Evolutionary conservation across 2,329 filamentous ascomycete species (phyloP).

Genomic region (Fusarium sp.): DNA sequence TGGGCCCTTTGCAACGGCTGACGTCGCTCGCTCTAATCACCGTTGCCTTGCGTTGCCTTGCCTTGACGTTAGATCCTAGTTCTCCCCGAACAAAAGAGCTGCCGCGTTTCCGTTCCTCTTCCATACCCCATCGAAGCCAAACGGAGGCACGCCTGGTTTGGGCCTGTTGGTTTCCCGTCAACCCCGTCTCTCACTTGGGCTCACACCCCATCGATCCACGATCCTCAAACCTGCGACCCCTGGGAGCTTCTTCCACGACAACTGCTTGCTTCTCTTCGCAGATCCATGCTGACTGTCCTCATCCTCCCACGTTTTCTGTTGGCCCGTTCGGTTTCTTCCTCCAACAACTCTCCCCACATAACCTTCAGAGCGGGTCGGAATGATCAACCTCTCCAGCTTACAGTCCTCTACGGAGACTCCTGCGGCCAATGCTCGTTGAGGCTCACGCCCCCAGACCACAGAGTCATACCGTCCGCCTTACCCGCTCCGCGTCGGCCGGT

Average conservation of each 20-base stretch:
- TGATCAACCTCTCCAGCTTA: conserved; percentile 46
- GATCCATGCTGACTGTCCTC: conserved; percentile 43
- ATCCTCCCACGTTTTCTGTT: conserved; percentile 37
- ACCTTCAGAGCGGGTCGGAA: conserved; percentile 50
- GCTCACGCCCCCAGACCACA: conserved; percentile 40
- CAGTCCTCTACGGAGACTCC: conserved; percentile 49
- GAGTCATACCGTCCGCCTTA: conserved; percentile 34
- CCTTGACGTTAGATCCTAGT: conserved; percentile 39
- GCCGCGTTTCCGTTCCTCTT: conserved; percentile 43
- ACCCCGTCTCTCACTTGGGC: conserved; percentile 32
- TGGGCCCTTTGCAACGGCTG: conserved; percentile 39
- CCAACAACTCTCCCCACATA: conserved; percentile 43
- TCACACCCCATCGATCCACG: conserved; percentile 40
- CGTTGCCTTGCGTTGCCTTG: conserved; percentile 39
- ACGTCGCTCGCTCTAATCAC: conserved; percentile 30
- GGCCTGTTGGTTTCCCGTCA: conserved; percentile 29
- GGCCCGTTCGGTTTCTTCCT: conserved; percentile 39
- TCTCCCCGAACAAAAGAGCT: conserved; percentile 44
- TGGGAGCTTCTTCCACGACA: conserved; percentile 38
- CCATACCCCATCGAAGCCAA: conserved; percentile 40
- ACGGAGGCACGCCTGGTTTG: conserved; percentile 30
- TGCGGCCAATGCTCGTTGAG: conserved; percentile 43
- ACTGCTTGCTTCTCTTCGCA: conserved; percentile 33
- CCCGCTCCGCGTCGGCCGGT: conserved; percentile 37
- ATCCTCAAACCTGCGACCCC: conserved; percentile 36